Base-by-base conservation (phyloP, 2,329 filamentous ascomycete species). In the Fusarium metavorans region DNA sequence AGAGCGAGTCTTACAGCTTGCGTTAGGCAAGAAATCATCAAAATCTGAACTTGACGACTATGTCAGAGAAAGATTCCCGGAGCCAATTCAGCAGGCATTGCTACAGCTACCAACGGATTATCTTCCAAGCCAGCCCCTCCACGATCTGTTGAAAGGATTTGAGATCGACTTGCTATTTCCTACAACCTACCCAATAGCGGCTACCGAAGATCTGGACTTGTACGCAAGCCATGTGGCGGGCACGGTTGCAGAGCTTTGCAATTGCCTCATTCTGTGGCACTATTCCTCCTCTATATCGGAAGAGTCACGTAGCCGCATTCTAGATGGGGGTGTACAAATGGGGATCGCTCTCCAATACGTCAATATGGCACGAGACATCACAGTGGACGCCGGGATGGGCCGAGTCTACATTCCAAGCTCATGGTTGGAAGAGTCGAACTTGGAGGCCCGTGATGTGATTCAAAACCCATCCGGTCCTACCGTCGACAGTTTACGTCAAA, bases 321-420 rank as follows among this genome's bases (percentile, higher is more conserved):
- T 92, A 16, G 78, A 83, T 18, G 88, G 91, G 1, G 92, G 92
- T 1, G 85, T 86, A 23, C 85, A 87, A 32, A 94, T 94, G 92
- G 93, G 93, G 0, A 87, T 92, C 37, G 92, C 93, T 2, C 83
- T 95, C n/a, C 93, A 95, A 77, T 94, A 92, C 76, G 89, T 94
- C 76, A 95, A 95, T 77, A 94, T 95, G 70, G 91, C 92, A 4
- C 90, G 93, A 25, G 93, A 95, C 77, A 91, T 95, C n/a, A 81
- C 84, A 5, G 89, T 90, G 4, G 93, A 95, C 76, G 91, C 93
- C 0, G 82, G 84, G 16, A 89, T 93, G 39, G 86, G 87, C 2
- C 88, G 93, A 8, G 92, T 94, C 8, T 95, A 95, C 78, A 82
- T 95, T 6, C 93, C 93, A 0, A 84, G 85, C 0, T 82, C 83